These are phyloP conservation scores for Tricholoma sp. DNA, from an alignment of 768 basidiomycete genomes.

Conservation along the genomic window DNA sequence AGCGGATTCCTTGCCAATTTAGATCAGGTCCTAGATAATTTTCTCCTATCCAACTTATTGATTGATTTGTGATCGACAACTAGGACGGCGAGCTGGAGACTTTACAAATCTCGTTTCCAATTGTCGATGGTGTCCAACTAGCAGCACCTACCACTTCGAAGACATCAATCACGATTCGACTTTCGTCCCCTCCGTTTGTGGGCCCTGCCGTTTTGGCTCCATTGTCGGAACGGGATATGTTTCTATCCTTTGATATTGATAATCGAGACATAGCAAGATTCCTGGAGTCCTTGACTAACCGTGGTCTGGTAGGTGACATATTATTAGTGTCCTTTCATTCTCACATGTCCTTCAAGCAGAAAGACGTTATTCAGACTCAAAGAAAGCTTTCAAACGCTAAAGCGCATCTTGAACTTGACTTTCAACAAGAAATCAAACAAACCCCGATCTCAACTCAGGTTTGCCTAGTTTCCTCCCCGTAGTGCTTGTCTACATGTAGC, in stretches of 20 bases:
- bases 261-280: conserved; percentile 31
- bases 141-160: conserved; percentile 20
- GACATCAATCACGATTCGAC: conserved; percentile 23
- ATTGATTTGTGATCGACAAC: neutral
- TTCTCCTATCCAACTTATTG: neutral
- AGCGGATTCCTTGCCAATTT: conserved; percentile 49
- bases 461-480: neutral
- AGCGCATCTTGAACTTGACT: conserved; percentile 16
- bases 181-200: conserved; percentile 35
- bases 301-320: conserved; percentile 39
- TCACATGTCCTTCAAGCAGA: conserved; percentile 3
- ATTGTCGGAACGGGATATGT: conserved; percentile 12
- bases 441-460: conserved; percentile 17
- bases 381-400: conserved; percentile 22
- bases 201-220: conserved; percentile 21
- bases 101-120: conserved; percentile 38
- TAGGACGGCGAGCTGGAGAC: conserved; percentile 46
- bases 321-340: neutral
- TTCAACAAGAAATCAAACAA: conserved; percentile 6
- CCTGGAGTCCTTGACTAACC: conserved; percentile 32
- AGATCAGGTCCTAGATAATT: conserved; percentile 23
- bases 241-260: conserved; percentile 35
- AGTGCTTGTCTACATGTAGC: neutral
- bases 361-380: conserved; percentile 6
- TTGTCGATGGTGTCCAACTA: conserved; percentile 20